Percentiles rank a stretch among this genome's conserved stretches.
Evolutionary conservation across 73 alveolate genomes (phyloP).

Genomic region (Paramecium primaurelia): DNA sequence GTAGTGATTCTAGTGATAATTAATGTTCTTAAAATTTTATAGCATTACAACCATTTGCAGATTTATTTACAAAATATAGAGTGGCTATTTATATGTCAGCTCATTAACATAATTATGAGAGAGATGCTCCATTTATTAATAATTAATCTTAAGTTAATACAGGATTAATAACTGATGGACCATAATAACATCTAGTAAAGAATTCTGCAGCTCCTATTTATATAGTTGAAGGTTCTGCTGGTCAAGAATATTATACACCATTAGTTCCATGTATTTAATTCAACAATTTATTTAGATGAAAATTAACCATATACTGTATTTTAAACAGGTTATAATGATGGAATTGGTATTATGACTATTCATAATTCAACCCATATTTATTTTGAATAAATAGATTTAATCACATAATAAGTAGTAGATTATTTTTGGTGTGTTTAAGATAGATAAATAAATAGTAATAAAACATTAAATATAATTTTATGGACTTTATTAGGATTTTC

Average conservation of each 20-base stretch:
- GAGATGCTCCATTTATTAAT: conserved; percentile 47
- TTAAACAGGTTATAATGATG: conserved; percentile 10
- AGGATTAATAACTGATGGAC: conserved; percentile 15
- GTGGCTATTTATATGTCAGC: conserved; percentile 37
- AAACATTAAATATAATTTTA: neutral
- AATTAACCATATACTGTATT: neutral
- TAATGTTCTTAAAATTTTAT: neutral
- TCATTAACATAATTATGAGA: conserved; percentile 42
- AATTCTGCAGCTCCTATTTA: conserved; percentile 21
- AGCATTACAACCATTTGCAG: neutral
- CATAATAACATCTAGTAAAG: conserved; percentile 13
- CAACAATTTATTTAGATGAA: neutral
- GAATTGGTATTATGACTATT: conserved; percentile 21
- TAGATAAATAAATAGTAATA: neutral
- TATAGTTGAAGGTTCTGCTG: conserved; percentile 38
- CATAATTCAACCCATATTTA: neutral
- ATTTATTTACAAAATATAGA: neutral
- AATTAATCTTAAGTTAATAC: neutral
- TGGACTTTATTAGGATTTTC: neutral
- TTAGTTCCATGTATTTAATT: neutral
- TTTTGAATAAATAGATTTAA: neutral
- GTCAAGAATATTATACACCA: conserved; percentile 23
- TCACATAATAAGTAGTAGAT: neutral
- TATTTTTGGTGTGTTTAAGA: conserved; percentile 23
- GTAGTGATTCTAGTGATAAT: conserved; percentile 16